These are phyloP conservation scores for Zygoascus biomembranicola DNA, from an alignment of 805 yeast species.

Conservation along the genomic window DNA sequence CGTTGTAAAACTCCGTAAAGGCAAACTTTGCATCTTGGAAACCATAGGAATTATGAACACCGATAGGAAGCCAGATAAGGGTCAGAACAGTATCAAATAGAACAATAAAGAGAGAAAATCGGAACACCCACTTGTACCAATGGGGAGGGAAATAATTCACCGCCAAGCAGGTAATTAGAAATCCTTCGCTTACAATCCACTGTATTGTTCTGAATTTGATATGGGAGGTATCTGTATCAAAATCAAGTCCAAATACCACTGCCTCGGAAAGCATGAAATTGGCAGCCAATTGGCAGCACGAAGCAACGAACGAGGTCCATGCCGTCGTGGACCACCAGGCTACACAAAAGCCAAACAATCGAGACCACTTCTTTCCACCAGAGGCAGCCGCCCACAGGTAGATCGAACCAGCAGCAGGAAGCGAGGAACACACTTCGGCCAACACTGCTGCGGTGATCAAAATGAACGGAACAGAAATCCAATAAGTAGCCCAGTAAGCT, in stretches of 20 bases:
- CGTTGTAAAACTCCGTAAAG: slow-evolving; percentile 11
- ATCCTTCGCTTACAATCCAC: slow-evolving; percentile 18
- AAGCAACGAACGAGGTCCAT: slow-evolving; percentile 19
- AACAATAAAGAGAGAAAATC: slow-evolving; percentile 10
- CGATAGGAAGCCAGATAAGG: slow-evolving; percentile 20
- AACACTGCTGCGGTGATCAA: slow-evolving; percentile 17
- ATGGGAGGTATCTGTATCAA: slow-evolving; percentile 7
- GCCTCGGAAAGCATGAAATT: slow-evolving; percentile 16
- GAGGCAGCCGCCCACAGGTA: slow-evolving; percentile 20
- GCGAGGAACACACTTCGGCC: slow-evolving; percentile 19
- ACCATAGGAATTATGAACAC: slow-evolving; percentile 17
- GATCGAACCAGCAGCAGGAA: slow-evolving; percentile 21
- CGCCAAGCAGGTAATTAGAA: slow-evolving; percentile 10
- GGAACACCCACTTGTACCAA: slow-evolving; percentile 13
- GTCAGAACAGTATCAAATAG: slow-evolving; percentile 15
- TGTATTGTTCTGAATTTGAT: slow-evolving; percentile 18
- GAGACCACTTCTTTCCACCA: slow-evolving; percentile 17
- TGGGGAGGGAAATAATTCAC: slow-evolving; percentile 18
- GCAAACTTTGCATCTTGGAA: slow-evolving; percentile 15
- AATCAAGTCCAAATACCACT: slow-evolving; percentile 13
- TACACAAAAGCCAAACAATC: slow-evolving; percentile 18
- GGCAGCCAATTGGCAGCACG: slow-evolving; percentile 13
- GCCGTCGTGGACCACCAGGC: slow-evolving; percentile 22
- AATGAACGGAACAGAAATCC: slow-evolving; percentile 11
- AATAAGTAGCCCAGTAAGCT: slow-evolving; percentile 18